Conservation (phyloP, 1,139 yeast species). For the Candida sanyaensis region DNA sequence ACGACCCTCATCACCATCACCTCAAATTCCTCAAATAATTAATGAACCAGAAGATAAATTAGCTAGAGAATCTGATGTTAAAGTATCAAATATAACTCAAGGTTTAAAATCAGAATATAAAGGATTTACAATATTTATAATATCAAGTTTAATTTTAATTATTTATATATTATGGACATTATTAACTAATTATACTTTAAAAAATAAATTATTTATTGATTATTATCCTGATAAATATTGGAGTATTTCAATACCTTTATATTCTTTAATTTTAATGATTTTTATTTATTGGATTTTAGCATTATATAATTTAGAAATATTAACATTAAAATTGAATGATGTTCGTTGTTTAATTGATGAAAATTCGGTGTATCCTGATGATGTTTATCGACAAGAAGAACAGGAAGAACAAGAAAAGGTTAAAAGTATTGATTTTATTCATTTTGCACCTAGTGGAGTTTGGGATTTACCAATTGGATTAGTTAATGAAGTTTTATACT, state of each 20-base stretch:
- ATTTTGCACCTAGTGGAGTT: constrained; percentile 73
- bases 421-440: constrained; percentile 35
- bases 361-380: constrained; percentile 53
- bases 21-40: neutral
- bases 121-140: constrained; percentile 77
- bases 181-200: constrained; percentile 52
- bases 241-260: constrained; percentile 77
- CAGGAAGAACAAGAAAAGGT: constrained; percentile 4
- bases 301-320: constrained; percentile 70
- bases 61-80: constrained; percentile 77
- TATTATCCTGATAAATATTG: constrained; percentile 89
- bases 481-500: constrained; percentile 71
- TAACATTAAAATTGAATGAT: constrained; percentile 61
- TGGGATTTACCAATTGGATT: constrained; percentile 77
- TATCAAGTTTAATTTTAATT: constrained; percentile 51
- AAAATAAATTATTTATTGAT: constrained; percentile 56
- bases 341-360: constrained; percentile 69
- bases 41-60: constrained; percentile 44
- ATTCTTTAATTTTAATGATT: constrained; percentile 66
- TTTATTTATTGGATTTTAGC: constrained; percentile 72
- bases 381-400: constrained; percentile 4
- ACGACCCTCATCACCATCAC: constrained; percentile 11
- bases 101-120: constrained; percentile 61
- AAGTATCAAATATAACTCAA: constrained; percentile 51
- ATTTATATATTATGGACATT: constrained; percentile 72